phyloP scores from a whole-genome alignment of 768 basidiomycete genomes.

The Asterophora parasitica region DNA sequence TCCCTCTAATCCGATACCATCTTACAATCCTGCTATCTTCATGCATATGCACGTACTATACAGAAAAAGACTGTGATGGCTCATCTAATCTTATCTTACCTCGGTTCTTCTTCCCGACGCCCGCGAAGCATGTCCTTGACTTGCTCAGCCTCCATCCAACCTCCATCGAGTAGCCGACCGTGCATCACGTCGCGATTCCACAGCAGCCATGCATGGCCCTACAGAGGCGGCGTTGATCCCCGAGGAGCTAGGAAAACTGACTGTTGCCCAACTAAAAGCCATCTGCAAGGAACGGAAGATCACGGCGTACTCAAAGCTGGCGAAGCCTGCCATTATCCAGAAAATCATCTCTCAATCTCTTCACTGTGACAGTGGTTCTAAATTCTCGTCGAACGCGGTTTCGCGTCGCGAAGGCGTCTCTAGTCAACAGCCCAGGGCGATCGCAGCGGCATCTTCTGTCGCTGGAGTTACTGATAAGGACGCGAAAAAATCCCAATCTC shows the following conservation, averaged over 20 bases:
- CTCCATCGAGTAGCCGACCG: too few species aligned
- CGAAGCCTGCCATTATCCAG: constrained; percentile 51
- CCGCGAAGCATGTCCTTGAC: too few species aligned
- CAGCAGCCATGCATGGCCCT: not conserved
- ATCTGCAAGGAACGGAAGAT: constrained; percentile 63
- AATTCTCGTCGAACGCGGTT: not conserved
- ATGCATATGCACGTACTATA: too few species aligned
- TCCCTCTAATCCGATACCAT: too few species aligned
- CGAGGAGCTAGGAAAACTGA: constrained; percentile 40
- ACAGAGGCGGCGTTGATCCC: constrained; percentile 9
- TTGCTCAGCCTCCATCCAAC: too few species aligned
- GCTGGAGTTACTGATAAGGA: not conserved
- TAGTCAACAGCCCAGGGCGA: not conserved
- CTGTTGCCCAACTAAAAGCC: constrained; percentile 59
- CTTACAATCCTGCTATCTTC: too few species aligned
- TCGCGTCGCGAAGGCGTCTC: not conserved
- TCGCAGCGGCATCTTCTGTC: not conserved
- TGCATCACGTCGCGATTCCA: too few species aligned
- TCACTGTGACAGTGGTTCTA: not conserved
- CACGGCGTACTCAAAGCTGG: constrained; percentile 62
- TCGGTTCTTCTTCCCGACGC: too few species aligned
- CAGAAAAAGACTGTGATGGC: too few species aligned
- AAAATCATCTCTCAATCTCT: constrained; percentile 31
- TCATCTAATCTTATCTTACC: too few species aligned
- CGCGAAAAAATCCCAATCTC: not conserved